A percentile compares a stretch with the other conserved stretches of the same genome.
phyloP scores from a whole-genome alignment of 2,329 filamentous ascomycete species.

The Colletotrichum brevisporum region DNA sequence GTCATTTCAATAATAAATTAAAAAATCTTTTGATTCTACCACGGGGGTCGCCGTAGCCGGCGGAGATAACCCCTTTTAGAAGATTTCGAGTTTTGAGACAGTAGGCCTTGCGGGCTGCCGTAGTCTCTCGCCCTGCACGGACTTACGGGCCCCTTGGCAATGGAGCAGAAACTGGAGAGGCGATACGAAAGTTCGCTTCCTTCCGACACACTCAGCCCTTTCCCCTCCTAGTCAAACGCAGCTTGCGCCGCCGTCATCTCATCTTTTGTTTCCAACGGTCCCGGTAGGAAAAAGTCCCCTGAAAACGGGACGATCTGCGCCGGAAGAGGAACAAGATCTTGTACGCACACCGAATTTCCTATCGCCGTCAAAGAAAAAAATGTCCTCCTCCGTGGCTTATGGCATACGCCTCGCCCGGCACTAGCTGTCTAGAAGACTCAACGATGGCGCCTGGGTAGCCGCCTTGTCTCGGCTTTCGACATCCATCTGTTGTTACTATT shows the following conservation, averaged over 20 bases:
- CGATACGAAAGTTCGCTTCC: conserved; percentile 30
- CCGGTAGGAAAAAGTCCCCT: background rate
- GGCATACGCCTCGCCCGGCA: background rate
- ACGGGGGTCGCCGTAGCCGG: no score
- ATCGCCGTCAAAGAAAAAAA: conserved; percentile 12
- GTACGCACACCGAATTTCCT: background rate
- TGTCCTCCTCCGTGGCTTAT: conserved; percentile 19
- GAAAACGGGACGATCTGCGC: background rate
- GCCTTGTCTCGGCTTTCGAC: conserved; percentile 13
- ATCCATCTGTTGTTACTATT: background rate
- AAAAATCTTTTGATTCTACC: no score
- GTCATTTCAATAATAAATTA: no score
- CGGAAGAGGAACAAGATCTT: conserved; percentile 1
- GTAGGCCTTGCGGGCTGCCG: no score
- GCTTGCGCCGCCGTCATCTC: conserved; percentile 24
- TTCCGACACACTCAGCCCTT: conserved; percentile 28
- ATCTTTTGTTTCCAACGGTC: conserved; percentile 2
- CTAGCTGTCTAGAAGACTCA: conserved; percentile 14
- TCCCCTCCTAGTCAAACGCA: conserved; percentile 33
- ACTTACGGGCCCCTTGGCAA: background rate
- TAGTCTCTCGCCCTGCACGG: background rate
- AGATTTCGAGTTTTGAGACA: no score
- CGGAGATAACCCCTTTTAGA: no score
- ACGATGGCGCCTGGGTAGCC: conserved; percentile 32
- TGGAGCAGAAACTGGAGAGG: conserved; percentile 10